Evolutionary conservation across 1,284 basidiomycete species (phyloP), one percentile per base, ranked within the genome.

Genomic region (Moniliella sp.): DNA sequence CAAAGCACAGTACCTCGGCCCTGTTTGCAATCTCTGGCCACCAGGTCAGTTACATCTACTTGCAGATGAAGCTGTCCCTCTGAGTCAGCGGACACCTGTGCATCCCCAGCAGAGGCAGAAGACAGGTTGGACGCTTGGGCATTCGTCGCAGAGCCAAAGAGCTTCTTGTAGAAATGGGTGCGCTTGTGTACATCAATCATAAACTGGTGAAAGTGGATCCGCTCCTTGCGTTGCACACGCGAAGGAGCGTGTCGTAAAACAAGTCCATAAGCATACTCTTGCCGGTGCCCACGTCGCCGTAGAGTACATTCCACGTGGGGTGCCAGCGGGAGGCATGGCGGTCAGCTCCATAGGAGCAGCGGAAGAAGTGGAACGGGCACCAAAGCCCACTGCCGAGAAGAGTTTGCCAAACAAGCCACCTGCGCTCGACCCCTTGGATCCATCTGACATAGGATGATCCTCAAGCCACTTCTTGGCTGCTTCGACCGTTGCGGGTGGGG

Each of bases 111-210:
- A 17, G 31, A 25, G 5, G 30, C 16, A 11, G 33, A 18, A 19
- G 28, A 17, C 3, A 11, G 15, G 14, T 27, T 30, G 8, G 35
- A 28, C 3, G 21, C 15, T 17, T 25, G 31, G 11, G 28, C 33
- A 4, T 17, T 28, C 13, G 28, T 34, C n/a, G 40, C 40, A 17
- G 32, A 28, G 37, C 51, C 50, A 30, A 57, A 52, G 17, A 49
- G 48, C 15, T 42, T 39, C 37, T 59, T 59, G 43, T 51, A 71
- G 2, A 73, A 73, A 48, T 91, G 84, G 4, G 88, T 66, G 7
- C 84, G 74, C 57, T 88, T 88, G 60, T 94, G 81, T 15, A 93
- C 84, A 54, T 97, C 88, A 43, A 94, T 76, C 91, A 99, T 97
- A 67, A 99, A 97, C 21, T 61, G 56, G 32, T 61, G 61, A 57